Base-by-base conservation (phyloP, 306 rosid genomes). In the Gleditsia sinensis region DNA sequence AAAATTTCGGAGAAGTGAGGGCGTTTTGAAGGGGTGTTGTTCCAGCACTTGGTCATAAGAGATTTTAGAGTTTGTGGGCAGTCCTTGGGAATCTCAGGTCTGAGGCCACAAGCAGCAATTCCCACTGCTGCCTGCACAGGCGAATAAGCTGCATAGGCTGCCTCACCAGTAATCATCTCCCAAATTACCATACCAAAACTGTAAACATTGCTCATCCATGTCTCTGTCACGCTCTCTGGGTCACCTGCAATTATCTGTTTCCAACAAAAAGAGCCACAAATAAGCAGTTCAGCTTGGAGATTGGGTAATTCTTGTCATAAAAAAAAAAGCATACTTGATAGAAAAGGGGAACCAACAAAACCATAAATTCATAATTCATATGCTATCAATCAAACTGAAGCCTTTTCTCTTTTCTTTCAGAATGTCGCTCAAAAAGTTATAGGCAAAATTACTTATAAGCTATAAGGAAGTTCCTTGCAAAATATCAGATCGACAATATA, bases 101-200 rank as follows among this genome's bases (percentile, higher is more conserved):
- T 86, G 54, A 94, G 96, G 65, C 97, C 98, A 83, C 97, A 94
- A 14, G 98, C 97, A 17, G 97, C 98, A 64, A 94, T 91, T 1
- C 96, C 97, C 3, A 94, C 98, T 17, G 97, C 98, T 12, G 97
- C 98, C 59, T 94, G 97, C 51, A 94, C 97, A 6, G 98, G 98
- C 61, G 98, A 94, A 76, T 78, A 88, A 17, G 97, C 80, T 9
- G 89, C 76, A 75, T 88, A 94, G 3, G 98, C 97, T 21, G 88
- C 92, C 69, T 94, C 98, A n/a, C 98, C 94, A 1, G 90, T 79
- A 69, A 94, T 90, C 94, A 94, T 91, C 77, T 94, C 98, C 98
- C 98, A 94, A 34, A 94, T 78, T 32, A 94, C 76, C 98, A 94
- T 94, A 48, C 98, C 98, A 23, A 82, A 94, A 75, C 98, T 94